Base-by-base conservation (phyloP, 2,329 filamentous ascomycete species). In the Amauroascus verrucosus region DNA sequence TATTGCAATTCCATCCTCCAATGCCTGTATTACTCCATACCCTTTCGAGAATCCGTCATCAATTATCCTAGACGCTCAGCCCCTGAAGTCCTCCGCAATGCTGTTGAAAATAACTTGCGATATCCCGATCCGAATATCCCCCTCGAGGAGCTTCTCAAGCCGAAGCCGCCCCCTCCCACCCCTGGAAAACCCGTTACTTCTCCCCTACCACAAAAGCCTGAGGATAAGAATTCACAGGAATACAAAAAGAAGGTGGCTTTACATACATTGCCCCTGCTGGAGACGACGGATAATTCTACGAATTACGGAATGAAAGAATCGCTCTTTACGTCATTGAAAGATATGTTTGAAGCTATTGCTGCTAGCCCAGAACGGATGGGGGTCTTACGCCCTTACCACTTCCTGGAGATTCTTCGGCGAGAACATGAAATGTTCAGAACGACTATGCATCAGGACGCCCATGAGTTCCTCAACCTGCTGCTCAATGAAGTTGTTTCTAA, bases 1-100 rank as follows among this genome's bases (percentile, higher is more conserved):
- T 98, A 98, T 72, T 95, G 88, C 75, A 98, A 98, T 72, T 98
- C 93, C 13, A 95, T 98, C 64, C 81, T 98, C 55, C 93, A 98
- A 74, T 94, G 89, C 63, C 82, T 98, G 54, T 98, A 95, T 73
- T 95, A 95, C 74, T 96, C 91, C 18, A 85, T 88, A 43, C 83
- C 88, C 30, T 98, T 98, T 70, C 87, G 93, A 71, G 85, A 96
- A 74, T 83, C 91, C 65, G 88, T 98, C 61, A 83, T 98, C 70
- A 90, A 86, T 65, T 98, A 95, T 65, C 91, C 93, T 3, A 78
- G 81, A 32, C 77, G 82, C 57, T 83, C 84, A 3, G 82, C 86
- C 9, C 75, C 82, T 58, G 82, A 88, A 63, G 82, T 79, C 16
- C 78, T 88, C 52, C 82, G 86, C 60, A 80, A 81, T 37, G 69